Evolutionary conservation across 2,329 filamentous ascomycete genomes (phyloP).

Genomic region (Alternaria sp.): DNA sequence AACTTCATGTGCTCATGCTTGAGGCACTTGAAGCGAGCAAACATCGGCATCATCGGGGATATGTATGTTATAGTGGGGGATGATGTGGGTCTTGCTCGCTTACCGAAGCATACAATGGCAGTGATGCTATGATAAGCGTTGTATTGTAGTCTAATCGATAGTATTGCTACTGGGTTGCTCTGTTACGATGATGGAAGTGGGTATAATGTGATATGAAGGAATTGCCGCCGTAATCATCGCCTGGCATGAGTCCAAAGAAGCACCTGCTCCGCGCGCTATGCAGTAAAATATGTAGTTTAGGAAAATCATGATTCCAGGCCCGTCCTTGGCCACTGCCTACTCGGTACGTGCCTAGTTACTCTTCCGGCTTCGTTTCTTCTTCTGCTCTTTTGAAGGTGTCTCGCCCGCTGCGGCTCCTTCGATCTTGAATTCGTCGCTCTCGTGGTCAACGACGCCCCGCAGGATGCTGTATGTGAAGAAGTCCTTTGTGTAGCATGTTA

Average conservation of each 20-base stretch:
- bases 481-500: conserved; percentile 52
- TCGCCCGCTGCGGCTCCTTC: conserved; percentile 1
- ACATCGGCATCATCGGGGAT: not conserved
- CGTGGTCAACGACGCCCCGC: conserved; percentile 50
- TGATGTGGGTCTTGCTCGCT: conserved; percentile 16
- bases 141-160: not conserved
- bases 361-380: conserved; percentile 25
- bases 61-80: not conserved
- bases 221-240: not conserved
- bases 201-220: not conserved
- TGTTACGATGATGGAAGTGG: not conserved
- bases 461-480: conserved; percentile 54
- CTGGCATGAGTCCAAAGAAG: not conserved
- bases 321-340: not conserved
- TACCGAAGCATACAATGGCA: not conserved
- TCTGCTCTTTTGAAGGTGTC: conserved; percentile 3
- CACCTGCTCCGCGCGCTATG: conserved; percentile 11
- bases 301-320: not conserved
- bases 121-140: not conserved
- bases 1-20: accelerated
- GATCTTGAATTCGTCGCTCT: conserved; percentile 50
- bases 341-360: conserved; percentile 8
- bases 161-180: not conserved
- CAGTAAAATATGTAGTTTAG: conserved; percentile 1
- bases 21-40: too few species aligned